These are phyloP conservation scores for Funneliformis caledonium DNA, from an alignment of 371 early-diverging fungal genomes.

Conservation along the genomic window DNA sequence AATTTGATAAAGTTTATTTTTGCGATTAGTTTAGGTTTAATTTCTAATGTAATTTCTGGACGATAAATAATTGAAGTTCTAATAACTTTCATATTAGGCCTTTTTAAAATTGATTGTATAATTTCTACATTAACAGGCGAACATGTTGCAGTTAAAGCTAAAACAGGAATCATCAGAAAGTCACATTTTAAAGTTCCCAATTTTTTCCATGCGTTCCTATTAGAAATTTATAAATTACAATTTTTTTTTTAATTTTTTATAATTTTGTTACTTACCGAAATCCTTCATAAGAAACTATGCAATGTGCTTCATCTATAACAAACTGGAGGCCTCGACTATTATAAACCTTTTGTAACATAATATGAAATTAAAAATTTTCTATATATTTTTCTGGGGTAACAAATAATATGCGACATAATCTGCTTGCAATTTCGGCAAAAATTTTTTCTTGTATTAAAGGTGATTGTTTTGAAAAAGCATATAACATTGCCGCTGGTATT, in stretches of 20 bases:
- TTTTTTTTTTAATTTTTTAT: too few relatives aligned
- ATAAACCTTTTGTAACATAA: neutral
- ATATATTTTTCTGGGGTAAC: slow-evolving; percentile 10
- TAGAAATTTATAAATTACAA: too few relatives aligned
- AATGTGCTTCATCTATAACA: slow-evolving; percentile 20
- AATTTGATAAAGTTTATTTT: neutral
- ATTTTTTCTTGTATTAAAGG: neutral
- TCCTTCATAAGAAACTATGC: neutral
- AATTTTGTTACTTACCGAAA: neutral
- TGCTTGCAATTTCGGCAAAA: slow-evolving; percentile 6
- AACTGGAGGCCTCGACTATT: neutral
- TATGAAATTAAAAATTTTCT: neutral
- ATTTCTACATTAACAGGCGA: neutral
- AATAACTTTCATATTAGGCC: slow-evolving; percentile 3
- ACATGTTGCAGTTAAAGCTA: neutral
- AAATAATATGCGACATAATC: neutral
- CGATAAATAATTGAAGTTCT: neutral
- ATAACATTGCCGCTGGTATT: neutral
- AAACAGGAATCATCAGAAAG: neutral
- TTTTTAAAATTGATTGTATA: slow-evolving; percentile 16
- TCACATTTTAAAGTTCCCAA: neutral
- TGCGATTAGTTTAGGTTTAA: neutral
- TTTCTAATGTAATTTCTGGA: neutral
- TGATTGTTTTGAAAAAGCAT: neutral
- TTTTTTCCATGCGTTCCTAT: neutral